Evolutionary conservation across 495 filamentous ascomycete genomes (phyloP).

Genomic region (Pseudoneurospora amorphoporcata): DNA sequence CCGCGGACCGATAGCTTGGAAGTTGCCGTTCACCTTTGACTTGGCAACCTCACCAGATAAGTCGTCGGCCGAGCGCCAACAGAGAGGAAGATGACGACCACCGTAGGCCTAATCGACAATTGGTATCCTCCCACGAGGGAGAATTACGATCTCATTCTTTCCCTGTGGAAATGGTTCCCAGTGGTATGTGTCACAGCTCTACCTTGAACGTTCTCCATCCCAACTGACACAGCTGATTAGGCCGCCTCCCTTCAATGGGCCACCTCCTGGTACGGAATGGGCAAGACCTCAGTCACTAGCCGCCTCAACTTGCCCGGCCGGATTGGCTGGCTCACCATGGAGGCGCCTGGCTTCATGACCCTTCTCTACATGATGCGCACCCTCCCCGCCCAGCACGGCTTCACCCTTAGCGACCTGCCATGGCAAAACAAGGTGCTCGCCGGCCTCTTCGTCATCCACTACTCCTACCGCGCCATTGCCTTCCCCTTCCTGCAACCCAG

Average conservation of each 20-base stretch:
- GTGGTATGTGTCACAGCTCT: slow-evolving; percentile 15
- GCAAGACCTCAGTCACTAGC: slow-evolving; percentile 72
- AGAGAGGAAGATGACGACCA: neutral
- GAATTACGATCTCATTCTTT: slow-evolving; percentile 37
- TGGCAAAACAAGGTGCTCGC: slow-evolving; percentile 60
- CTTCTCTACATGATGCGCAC: slow-evolving; percentile 66
- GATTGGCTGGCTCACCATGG: slow-evolving; percentile 79
- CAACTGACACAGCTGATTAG: slow-evolving; percentile 24
- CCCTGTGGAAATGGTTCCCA: slow-evolving; percentile 42
- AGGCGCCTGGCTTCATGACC: slow-evolving; percentile 63
- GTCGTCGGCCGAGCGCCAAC: neutral
- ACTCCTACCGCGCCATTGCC: slow-evolving; percentile 77
- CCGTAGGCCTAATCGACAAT: slow-evolving; percentile 29
- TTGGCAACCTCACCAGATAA: neutral
- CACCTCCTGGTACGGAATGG: slow-evolving; percentile 56
- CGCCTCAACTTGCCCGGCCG: slow-evolving; percentile 81
- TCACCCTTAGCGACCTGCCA: slow-evolving; percentile 38
- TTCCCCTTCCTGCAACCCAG: slow-evolving; percentile 72
- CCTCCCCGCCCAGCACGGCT: slow-evolving; percentile 43
- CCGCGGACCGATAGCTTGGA: neutral
- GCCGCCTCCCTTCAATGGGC: slow-evolving; percentile 53
- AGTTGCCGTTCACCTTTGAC: neutral
- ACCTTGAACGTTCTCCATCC: neutral
- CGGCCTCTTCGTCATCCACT: slow-evolving; percentile 65
- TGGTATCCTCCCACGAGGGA: slow-evolving; percentile 46